Evolutionary conservation across 2,329 filamentous ascomycete species (phyloP).

Genomic region (Pseudogymnoascus sp.): DNA sequence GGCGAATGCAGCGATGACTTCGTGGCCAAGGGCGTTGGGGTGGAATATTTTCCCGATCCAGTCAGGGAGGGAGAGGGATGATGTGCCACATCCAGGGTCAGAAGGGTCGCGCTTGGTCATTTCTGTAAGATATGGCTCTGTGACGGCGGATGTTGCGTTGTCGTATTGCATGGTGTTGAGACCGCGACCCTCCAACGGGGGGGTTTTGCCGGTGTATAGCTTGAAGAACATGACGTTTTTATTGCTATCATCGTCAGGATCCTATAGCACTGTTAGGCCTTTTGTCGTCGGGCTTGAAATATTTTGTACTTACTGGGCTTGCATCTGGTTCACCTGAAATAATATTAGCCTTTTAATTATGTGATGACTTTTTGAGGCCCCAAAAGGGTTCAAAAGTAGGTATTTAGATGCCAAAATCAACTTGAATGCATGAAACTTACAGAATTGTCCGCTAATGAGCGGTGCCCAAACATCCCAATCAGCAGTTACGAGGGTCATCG

Average conservation of each 20-base stretch:
- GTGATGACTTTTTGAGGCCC: not conserved
- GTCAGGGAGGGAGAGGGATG: constrained; percentile 27
- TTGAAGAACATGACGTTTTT: constrained; percentile 30
- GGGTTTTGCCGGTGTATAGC: constrained; percentile 15
- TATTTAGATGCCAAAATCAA: not conserved
- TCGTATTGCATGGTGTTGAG: constrained; percentile 8
- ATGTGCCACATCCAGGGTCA: constrained; percentile 13
- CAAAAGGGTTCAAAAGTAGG: not conserved
- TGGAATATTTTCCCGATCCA: constrained; percentile 27
- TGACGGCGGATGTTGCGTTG: constrained; percentile 11
- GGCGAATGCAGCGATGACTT: constrained; percentile 25
- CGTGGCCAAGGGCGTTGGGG: constrained; percentile 26
- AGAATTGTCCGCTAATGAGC: constrained; percentile 27
- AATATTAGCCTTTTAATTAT: not conserved
- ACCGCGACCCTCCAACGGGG: not conserved
- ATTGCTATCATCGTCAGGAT: constrained; percentile 24
- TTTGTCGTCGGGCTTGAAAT: not conserved
- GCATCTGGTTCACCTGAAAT: not conserved
- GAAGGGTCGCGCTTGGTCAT: constrained; percentile 19
- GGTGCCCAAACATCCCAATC: constrained; percentile 26
- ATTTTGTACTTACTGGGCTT: not conserved
- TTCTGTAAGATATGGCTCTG: constrained; percentile 7
- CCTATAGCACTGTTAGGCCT: not conserved
- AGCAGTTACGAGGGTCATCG: constrained; percentile 17
- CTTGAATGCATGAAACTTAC: constrained; percentile 13